Base-by-base conservation (phyloP, 768 basidiomycete species). In the Kwoniella europaea region DNA sequence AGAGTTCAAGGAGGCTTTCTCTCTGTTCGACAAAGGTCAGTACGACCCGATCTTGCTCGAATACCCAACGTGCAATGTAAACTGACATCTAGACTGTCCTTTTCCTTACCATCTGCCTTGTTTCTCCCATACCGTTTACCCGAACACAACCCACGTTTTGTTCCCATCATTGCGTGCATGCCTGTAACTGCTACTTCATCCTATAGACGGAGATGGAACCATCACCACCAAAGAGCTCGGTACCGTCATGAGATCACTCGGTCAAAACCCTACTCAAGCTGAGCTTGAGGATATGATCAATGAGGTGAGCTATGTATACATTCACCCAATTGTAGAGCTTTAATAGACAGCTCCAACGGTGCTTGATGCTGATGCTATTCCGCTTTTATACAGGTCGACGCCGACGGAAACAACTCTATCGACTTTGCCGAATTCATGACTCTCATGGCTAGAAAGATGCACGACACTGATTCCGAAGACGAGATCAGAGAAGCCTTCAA, bases 1-100 rank as follows among this genome's bases (percentile, higher is more conserved):
- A 92, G 94, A 96, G 85, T 98, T 95, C 89, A 98, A 96, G 88
- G 96, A 98, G 87, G 95, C 95, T 61, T 98, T 98, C 86, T 93
- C 94, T 69, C 88, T 98, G 22, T 98, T 98, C 84, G 94, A 97
- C 87, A 95, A 94, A 85, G 92, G 94, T 93, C 71, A 68, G 87
- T 84, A 35, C 35, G 35, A 35, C n/a, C n/a, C 55, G 12, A 27
- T 15, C 13, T 18, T 52, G 10, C n/a, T 43, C 15, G 9, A 13
- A 59, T 42, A 35, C 20, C 20, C 42, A 16, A 42, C 42, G 35
- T 42, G 10, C 3, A 35, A 24, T 35, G 27, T 35, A 27, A 72
- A 24, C 16, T 53, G 43, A 24, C 20, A 22, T 22, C 29, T 64
- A 20, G 24, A 15, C 63, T 55, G 15, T 29, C 15, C 50, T 2